A percentile compares a stretch with the other conserved stretches of the same genome.
These are phyloP conservation scores for Dysphania ambrosioides DNA, from an alignment of 148 eudicot species.

Conservation along the genomic window DNA sequence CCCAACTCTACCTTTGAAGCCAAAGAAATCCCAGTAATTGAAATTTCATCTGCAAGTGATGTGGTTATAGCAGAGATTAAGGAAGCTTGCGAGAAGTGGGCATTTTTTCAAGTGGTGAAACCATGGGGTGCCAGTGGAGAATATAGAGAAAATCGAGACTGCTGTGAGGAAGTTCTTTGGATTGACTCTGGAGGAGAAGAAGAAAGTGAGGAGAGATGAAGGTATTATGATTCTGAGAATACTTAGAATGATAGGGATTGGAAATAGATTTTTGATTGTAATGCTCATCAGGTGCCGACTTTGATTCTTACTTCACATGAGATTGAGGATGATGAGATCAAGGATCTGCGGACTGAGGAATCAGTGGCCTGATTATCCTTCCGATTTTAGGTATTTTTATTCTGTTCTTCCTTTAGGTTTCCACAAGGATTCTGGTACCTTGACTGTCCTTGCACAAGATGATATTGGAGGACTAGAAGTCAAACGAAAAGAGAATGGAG, in stretches of 20 bases:
- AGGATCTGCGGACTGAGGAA: conserved; percentile 32
- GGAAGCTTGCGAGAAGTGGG: conserved; percentile 59
- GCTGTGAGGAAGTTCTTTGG: conserved; percentile 43
- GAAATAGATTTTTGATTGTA: conserved; percentile 59
- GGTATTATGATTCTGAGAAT: conserved; percentile 52
- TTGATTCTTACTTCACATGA: conserved; percentile 42
- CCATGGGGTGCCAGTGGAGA: conserved; percentile 50
- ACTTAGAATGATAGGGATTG: conserved; percentile 69
- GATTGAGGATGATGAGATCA: conserved; percentile 29
- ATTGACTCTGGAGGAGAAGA: conserved; percentile 50
- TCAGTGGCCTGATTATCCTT: conserved; percentile 56
- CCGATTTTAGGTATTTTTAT: conserved; percentile 36
- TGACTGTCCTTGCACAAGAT: conserved; percentile 81
- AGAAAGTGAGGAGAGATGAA: conserved; percentile 43
- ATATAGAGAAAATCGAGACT: conserved; percentile 29
- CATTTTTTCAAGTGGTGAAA: conserved; percentile 65
- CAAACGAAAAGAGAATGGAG: conserved; percentile 59
- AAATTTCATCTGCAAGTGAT: conserved; percentile 32
- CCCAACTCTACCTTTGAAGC: conserved; percentile 23
- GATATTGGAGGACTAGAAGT: conserved; percentile 81
- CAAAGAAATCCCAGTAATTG: conserved; percentile 52
- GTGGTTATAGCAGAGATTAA: conserved; percentile 32
- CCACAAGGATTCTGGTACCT: conserved; percentile 75
- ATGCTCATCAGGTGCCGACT: conserved; percentile 34
- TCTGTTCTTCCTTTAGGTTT: too few species aligned